phyloP scores from a whole-genome alignment of 208 protist species.

The Acanthamoeba sp. region DNA sequence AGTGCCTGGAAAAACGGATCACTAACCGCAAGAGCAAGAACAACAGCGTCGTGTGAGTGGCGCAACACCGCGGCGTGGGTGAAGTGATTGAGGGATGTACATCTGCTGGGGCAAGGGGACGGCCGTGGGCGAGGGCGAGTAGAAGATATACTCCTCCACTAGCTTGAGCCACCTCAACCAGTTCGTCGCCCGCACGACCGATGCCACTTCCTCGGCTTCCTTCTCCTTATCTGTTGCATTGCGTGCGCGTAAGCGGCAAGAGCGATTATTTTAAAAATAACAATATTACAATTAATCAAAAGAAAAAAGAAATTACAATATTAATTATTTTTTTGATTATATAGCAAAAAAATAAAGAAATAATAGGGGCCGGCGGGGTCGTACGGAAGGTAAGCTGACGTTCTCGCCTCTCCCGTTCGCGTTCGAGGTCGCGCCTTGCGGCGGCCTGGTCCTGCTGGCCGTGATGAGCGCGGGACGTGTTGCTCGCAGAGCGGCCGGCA shows the following conservation, averaged over 20 bases:
- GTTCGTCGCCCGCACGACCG: background rate
- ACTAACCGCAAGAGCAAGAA: background rate
- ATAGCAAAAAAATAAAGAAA: background rate
- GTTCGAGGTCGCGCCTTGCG: background rate
- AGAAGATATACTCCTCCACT: conserved; percentile 64
- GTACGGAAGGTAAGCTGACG: conserved; percentile 34
- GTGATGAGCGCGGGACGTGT: background rate
- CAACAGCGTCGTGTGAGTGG: background rate
- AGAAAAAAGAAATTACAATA: too few relatives aligned
- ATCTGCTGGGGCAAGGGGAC: conserved; percentile 22
- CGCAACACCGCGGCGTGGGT: background rate
- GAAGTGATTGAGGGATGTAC: background rate
- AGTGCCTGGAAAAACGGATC: conserved; percentile 57
- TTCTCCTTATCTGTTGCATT: conserved; percentile 36
- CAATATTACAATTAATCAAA: too few relatives aligned
- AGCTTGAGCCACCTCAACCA: conserved; percentile 72
- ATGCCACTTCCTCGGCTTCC: conserved; percentile 25
- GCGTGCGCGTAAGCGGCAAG: too few relatives aligned
- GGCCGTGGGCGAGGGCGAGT: conserved; percentile 15
- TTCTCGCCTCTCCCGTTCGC: conserved; percentile 1
- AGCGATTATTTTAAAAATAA: too few relatives aligned
- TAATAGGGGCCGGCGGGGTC: background rate
- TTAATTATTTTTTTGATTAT: too few relatives aligned
- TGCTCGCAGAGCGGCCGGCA: background rate
- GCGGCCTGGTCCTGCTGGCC: background rate